Percentiles rank a stretch among this genome's conserved stretches.
phyloP scores from a whole-genome alignment of 1,284 basidiomycete genomes.

The Cutaneotrichosporon dermatis region DNA sequence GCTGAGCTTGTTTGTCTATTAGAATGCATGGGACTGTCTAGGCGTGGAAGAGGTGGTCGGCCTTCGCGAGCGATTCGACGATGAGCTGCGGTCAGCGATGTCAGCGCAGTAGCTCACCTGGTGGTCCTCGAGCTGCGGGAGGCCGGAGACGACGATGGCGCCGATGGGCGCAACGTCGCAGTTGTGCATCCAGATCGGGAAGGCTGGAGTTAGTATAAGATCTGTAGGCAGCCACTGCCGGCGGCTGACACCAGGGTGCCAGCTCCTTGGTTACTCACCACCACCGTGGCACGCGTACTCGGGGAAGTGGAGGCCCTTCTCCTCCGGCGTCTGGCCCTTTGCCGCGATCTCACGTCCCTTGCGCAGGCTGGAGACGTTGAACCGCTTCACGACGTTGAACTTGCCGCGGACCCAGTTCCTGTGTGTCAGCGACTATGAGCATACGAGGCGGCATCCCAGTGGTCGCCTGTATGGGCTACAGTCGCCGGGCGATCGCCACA shows the following conservation, averaged over 20 bases:
- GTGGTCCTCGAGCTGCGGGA: conserved; percentile 47
- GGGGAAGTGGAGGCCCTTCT: conserved; percentile 32
- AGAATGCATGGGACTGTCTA: background rate
- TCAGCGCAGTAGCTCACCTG: conserved; percentile 27
- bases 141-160: conserved; percentile 47
- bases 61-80: conserved; percentile 22
- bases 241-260: no score
- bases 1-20: background rate
- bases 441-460: no score
- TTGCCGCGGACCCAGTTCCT: conserved; percentile 43
- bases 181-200: conserved; percentile 43
- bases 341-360: conserved; percentile 38
- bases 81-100: conserved; percentile 9
- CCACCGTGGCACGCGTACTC: conserved; percentile 46
- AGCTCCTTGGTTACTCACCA: conserved; percentile 19
- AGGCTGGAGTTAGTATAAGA: conserved; percentile 21
- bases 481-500: no score
- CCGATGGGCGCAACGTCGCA: conserved; percentile 38
- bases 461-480: no score
- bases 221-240: background rate
- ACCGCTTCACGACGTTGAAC: conserved; percentile 40
- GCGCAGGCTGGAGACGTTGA: conserved; percentile 37
- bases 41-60: conserved; percentile 14
- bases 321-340: conserved; percentile 29
- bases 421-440: background rate